Evolutionary conservation across 257 asterid species (phyloP), one percentile per base, ranked within the genome.

Genomic region (Solanum chiquidenum): DNA sequence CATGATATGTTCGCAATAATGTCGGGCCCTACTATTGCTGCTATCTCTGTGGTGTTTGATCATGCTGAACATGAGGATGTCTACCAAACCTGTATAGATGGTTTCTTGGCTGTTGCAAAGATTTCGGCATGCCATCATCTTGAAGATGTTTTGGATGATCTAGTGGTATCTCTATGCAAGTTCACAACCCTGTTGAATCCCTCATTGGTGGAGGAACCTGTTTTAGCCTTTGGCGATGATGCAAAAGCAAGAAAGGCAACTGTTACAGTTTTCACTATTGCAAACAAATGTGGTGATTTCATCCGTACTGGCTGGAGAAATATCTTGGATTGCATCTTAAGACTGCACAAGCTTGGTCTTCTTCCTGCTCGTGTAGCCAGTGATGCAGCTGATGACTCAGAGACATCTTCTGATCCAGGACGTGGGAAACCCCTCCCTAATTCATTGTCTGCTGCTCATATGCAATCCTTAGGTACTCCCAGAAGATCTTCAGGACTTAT

Each of bases 21-120:
- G 98, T 96, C 99, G 20, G 99, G 99, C 83, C 99, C 99, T 27
- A 96, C 98, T 52, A 94, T 96, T 91, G 99, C 99, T 88, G 99
- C 99, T 60, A 93, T 96, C 88, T 96, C 99, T 35, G 98, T 96
- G 69, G 99, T 96, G 58, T 96, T 95, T 86, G 98, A 95, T 88
- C 98, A 96, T 88, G 98, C 98, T 40, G 99, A 96, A 87, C 95
- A 94, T 74, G 98, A 96, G 90, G 98, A 96, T 89, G 98, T 95
- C 84, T 94, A 94, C 91, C 98, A 95, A 88, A 93, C 99, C 38
- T 96, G 99, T 85, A 96, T 95, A 23, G 98, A 96, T 87, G 99
- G 99, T 74, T 96, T 95, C 91, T 89, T 96, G 93, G 98, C 99
- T 58, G 95, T 96, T 49, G 99, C 99, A 42, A 96, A 95, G 92